Percentiles rank a stretch among this genome's conserved stretches.
Evolutionary conservation across 371 early-diverging fungal genomes (phyloP).

Genomic region (Actinomucor elegans): DNA sequence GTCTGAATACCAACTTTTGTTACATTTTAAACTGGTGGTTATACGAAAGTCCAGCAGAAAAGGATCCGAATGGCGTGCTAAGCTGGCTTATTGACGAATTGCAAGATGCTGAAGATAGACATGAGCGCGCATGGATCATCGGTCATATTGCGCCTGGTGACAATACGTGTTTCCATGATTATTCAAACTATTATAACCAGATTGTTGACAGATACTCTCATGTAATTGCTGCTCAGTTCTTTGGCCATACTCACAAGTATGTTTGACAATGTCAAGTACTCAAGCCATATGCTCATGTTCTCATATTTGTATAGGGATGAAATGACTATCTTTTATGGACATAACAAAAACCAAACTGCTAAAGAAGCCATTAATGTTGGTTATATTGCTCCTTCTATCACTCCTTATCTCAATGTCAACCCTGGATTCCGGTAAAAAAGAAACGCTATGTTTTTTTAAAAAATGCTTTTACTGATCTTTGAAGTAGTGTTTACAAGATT

Average conservation of each 20-base stretch:
- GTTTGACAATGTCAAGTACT: not conserved
- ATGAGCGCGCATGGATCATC: constrained; percentile 59
- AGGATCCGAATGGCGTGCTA: constrained; percentile 54
- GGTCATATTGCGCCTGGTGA: constrained; percentile 61
- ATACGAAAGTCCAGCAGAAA: constrained; percentile 33
- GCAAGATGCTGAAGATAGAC: constrained; percentile 56
- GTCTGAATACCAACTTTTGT: constrained; percentile 65
- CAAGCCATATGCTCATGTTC: not conserved
- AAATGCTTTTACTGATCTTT: not conserved
- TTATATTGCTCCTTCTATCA: constrained; percentile 58
- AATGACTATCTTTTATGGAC: constrained; percentile 50
- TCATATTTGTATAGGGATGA: constrained; percentile 50
- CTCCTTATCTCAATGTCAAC: constrained; percentile 51
- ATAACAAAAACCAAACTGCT: constrained; percentile 30
- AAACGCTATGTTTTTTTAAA: not conserved
- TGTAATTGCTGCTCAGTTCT: constrained; percentile 63
- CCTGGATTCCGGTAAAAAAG: constrained; percentile 44
- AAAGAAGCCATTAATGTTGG: constrained; percentile 50
- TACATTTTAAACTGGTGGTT: constrained; percentile 58
- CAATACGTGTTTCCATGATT: constrained; percentile 56
- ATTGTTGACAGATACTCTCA: constrained; percentile 62
- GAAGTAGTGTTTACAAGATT: constrained; percentile 46
- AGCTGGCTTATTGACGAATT: constrained; percentile 52
- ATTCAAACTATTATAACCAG: constrained; percentile 58
- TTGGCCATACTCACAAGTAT: constrained; percentile 61